These are phyloP conservation scores for Hemerocallis citrina DNA, from an alignment of 106 monocot species.

Conservation along the genomic window DNA sequence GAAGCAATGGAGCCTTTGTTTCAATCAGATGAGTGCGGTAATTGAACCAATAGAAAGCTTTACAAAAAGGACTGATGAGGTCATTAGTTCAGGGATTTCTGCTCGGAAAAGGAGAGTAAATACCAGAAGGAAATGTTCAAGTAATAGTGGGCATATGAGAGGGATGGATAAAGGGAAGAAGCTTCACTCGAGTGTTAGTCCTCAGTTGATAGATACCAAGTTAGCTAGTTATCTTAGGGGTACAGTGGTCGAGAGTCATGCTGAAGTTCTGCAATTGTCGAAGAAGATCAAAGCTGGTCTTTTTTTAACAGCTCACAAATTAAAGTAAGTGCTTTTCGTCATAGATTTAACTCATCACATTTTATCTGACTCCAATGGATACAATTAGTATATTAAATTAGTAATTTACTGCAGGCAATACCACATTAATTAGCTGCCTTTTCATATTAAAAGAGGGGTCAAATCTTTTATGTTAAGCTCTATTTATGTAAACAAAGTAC, in stretches of 20 bases:
- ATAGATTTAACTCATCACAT: too few species aligned
- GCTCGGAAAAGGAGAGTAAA: conserved; percentile 59
- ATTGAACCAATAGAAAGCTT: conserved; percentile 15
- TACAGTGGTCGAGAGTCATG: conserved; percentile 44
- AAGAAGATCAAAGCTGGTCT: conserved; percentile 51
- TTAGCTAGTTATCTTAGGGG: conserved; percentile 43
- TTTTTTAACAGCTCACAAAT: conserved; percentile 34
- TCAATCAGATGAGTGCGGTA: conserved; percentile 16
- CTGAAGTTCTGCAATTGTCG: conserved; percentile 52
- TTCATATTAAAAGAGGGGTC: too few species aligned
- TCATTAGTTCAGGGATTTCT: conserved; percentile 65
- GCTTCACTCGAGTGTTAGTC: conserved; percentile 20
- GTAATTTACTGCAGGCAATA: too few species aligned
- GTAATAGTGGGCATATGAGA: conserved; percentile 3
- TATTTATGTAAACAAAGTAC: too few species aligned
- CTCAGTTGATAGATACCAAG: conserved; percentile 25
- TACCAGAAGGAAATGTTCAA: conserved; percentile 18
- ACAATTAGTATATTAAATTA: too few species aligned
- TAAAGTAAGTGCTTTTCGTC: conserved; percentile 38
- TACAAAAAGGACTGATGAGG: not conserved
- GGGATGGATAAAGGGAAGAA: conserved; percentile 4
- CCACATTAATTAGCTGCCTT: too few species aligned
- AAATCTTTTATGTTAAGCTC: too few species aligned
- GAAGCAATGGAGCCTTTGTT: conserved; percentile 89
- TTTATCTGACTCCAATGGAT: too few species aligned